These are phyloP conservation scores for Quercus phellos DNA, from an alignment of 331 rosid species.

Conservation along the genomic window DNA sequence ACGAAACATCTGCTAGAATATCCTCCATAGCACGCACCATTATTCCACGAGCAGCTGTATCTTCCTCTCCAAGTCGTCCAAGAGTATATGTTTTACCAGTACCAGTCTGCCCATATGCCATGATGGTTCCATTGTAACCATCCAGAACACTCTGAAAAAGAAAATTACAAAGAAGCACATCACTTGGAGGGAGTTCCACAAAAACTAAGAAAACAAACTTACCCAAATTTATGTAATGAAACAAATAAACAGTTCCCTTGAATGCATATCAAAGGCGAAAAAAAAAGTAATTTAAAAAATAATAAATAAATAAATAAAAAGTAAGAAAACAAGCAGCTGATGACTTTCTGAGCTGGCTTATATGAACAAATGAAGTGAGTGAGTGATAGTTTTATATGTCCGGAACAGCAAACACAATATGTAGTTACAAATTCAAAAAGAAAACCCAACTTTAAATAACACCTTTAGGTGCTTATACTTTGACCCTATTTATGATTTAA, in stretches of 20 bases:
- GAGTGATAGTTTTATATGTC: not conserved
- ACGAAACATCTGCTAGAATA: conserved; percentile 70
- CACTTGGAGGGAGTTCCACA: conserved; percentile 23
- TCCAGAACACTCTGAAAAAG: conserved; percentile 79
- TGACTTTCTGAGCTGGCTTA: not conserved
- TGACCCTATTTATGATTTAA: not conserved
- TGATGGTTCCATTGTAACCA: conserved; percentile 94
- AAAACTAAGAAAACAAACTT: conserved; percentile 9
- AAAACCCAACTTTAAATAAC: conserved; percentile 1
- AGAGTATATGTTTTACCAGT: conserved; percentile 97
- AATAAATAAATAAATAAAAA: not conserved
- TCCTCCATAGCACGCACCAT: conserved; percentile 99
- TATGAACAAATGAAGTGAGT: not conserved
- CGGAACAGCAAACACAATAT: not conserved
- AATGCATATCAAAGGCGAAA: conserved; percentile 1
- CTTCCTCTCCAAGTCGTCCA: conserved; percentile 97
- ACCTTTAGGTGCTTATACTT: not conserved
- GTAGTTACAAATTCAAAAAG: conserved; percentile 6
- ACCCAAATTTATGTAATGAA: not conserved
- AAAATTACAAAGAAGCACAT: conserved; percentile 21
- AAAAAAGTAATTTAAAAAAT: not conserved
- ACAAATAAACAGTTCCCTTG: not conserved
- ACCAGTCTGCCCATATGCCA: conserved; percentile 99
- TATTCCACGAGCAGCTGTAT: conserved; percentile 97
- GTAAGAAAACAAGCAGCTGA: conserved; percentile 5